Conservation (phyloP, 805 yeast species). For the Debaryomyces maramus region DNA sequence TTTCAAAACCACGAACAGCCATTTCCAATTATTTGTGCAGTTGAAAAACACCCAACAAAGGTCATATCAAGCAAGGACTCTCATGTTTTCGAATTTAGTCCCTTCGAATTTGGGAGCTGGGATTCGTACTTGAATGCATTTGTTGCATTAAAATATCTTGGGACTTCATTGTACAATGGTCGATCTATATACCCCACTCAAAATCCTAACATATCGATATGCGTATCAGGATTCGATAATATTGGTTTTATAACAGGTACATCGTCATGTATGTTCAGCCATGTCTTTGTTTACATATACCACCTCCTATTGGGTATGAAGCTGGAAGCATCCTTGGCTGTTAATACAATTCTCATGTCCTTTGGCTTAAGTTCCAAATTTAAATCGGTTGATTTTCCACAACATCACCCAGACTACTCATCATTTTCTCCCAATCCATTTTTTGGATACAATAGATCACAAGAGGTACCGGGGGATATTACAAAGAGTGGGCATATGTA, state of each 20-base stretch:
- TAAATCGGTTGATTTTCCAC: constrained; percentile 24
- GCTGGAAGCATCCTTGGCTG: constrained; percentile 31
- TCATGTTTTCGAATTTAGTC: constrained; percentile 58
- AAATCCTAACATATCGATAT: constrained; percentile 28
- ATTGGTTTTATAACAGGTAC: constrained; percentile 62
- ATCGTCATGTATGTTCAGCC: constrained; percentile 62
- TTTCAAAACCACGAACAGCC: constrained; percentile 44
- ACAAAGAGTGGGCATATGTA: constrained; percentile 23
- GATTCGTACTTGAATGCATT: constrained; percentile 49
- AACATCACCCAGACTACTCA: constrained; percentile 57
- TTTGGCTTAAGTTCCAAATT: constrained; percentile 44
- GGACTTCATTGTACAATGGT: constrained; percentile 49
- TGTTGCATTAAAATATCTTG: constrained; percentile 51
- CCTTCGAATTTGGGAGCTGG: constrained; percentile 72
- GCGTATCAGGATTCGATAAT: constrained; percentile 57
- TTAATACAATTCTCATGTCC: constrained; percentile 37
- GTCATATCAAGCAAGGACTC: constrained; percentile 33
- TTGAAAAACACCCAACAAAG: constrained; percentile 37
- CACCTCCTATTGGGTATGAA: constrained; percentile 32
- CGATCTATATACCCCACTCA: constrained; percentile 25
- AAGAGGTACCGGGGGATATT: constrained; percentile 4
- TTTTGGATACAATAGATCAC: constrained; percentile 23
- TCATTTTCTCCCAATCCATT: constrained; percentile 65
- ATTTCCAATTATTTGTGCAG: constrained; percentile 48
- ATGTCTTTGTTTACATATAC: constrained; percentile 51